phyloP scores from a whole-genome alignment of 352 stramenopile species.

The Globisporangium sylvaticum region DNA sequence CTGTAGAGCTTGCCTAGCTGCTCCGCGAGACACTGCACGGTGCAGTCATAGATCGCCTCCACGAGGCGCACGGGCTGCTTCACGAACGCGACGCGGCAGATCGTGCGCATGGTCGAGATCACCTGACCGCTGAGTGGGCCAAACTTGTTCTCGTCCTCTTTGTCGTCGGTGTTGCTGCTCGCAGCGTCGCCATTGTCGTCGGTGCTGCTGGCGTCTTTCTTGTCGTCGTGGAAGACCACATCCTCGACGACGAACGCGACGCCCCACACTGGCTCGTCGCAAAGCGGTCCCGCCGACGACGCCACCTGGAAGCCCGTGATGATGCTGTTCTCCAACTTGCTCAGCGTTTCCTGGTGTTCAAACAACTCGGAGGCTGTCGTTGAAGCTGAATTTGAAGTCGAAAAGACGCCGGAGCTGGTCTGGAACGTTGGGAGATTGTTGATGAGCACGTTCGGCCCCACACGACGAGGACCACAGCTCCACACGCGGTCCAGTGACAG shows the following conservation, averaged over 20 bases:
- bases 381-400: neutral
- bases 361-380: neutral
- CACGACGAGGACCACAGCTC: conserved; percentile 68
- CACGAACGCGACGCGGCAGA: conserved; percentile 71
- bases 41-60: conserved; percentile 89
- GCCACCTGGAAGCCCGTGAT: conserved; percentile 85
- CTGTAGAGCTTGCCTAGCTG: conserved; percentile 94
- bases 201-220: conserved; percentile 19
- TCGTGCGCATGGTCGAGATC: conserved; percentile 76
- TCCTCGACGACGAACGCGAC: conserved; percentile 87
- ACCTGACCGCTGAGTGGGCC: conserved; percentile 76
- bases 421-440: conserved; percentile 62
- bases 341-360: conserved; percentile 29
- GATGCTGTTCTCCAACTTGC: conserved; percentile 75
- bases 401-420: conserved; percentile 11
- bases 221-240: conserved; percentile 48
- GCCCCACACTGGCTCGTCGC: conserved; percentile 88
- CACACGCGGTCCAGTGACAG: conserved; percentile 59
- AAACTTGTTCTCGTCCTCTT: conserved; percentile 37
- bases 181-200: conserved; percentile 18
- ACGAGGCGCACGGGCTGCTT: conserved; percentile 88
- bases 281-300: conserved; percentile 78
- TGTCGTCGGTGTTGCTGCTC: conserved; percentile 11
- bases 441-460: conserved; percentile 74
- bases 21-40: conserved; percentile 82